Conservation (phyloP, 306 rosid species). For the Dalbergia cochinchinensis region DNA sequence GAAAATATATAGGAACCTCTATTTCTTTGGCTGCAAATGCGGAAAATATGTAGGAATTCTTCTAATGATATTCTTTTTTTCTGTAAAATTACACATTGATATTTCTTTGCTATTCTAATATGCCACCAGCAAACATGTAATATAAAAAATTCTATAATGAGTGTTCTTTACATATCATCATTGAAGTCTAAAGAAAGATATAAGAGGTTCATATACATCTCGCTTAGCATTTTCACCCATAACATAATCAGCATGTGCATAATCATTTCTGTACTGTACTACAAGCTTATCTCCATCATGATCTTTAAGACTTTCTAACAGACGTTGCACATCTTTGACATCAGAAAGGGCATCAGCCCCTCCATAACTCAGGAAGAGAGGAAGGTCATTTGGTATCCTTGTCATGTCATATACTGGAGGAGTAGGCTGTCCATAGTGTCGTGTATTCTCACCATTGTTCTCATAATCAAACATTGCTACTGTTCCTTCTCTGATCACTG, state of each 20-base stretch:
- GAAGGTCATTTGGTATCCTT: slow-evolving; percentile 71
- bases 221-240: slow-evolving; percentile 74
- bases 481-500: slow-evolving; percentile 81
- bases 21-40: background rate
- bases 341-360: slow-evolving; percentile 79
- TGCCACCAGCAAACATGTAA: slow-evolving; percentile 34
- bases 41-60: slow-evolving; percentile 21
- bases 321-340: slow-evolving; percentile 66
- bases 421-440: slow-evolving; percentile 71
- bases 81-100: slow-evolving; percentile 37
- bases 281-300: slow-evolving; percentile 72
- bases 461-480: slow-evolving; percentile 73
- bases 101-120: slow-evolving; percentile 40
- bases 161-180: slow-evolving; percentile 42
- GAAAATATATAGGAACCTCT: too few relatives aligned
- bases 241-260: slow-evolving; percentile 89
- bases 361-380: slow-evolving; percentile 73
- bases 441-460: slow-evolving; percentile 50
- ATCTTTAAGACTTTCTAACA: slow-evolving; percentile 61
- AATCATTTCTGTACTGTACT: slow-evolving; percentile 67
- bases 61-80: slow-evolving; percentile 29
- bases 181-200: slow-evolving; percentile 73
- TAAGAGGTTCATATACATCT: slow-evolving; percentile 74
- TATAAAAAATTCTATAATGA: slow-evolving; percentile 30
- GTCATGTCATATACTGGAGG: slow-evolving; percentile 79